phyloP scores from a whole-genome alignment of 345 rosid species.

The Syzygium jambos region DNA sequence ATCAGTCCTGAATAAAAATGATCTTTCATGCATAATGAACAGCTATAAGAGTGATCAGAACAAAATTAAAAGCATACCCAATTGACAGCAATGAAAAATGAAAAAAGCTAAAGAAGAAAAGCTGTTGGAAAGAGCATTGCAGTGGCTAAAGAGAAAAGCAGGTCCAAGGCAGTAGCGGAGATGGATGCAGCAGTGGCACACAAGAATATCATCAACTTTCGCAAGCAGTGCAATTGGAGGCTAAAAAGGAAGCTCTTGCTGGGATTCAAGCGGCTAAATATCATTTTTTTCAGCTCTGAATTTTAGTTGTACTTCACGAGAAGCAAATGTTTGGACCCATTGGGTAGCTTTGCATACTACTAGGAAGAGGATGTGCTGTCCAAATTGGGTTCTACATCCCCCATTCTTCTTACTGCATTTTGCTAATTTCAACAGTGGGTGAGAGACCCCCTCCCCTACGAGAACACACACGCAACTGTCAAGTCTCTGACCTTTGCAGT shows the following conservation, averaged over 20 bases:
- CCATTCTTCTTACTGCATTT: too few relatives aligned
- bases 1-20: neutral
- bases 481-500: neutral
- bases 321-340: too few relatives aligned
- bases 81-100: neutral
- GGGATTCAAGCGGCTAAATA: neutral
- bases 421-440: too few relatives aligned
- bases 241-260: neutral
- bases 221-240: neutral
- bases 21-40: neutral
- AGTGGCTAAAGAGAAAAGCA: neutral
- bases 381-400: too few relatives aligned
- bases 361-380: too few relatives aligned
- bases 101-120: too few relatives aligned
- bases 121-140: neutral
- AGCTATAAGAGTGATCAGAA: neutral
- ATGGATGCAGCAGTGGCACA: neutral
- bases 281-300: too few relatives aligned
- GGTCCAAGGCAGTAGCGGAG: neutral
- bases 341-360: neutral
- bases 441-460: too few relatives aligned
- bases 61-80: neutral
- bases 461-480: neutral
- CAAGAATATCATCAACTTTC: neutral
- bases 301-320: too few relatives aligned